Base-by-base conservation (phyloP, 176 grass and related monocot genomes). In the Panicum miliaceum region DNA sequence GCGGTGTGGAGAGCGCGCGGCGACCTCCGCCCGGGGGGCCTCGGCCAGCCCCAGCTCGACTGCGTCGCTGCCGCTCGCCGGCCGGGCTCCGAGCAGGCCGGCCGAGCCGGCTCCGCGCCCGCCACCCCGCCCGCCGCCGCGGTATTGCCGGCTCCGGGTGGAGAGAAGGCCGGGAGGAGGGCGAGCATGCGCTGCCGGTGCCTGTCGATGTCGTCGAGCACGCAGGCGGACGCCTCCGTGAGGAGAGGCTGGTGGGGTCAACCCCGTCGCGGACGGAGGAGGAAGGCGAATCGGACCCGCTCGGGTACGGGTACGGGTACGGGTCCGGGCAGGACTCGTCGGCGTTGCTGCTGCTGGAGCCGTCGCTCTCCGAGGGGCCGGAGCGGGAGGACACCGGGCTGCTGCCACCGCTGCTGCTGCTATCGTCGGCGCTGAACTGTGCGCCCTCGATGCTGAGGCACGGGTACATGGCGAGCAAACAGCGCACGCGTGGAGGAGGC, bases 121-220 rank as follows among this genome's bases (percentile, higher is more conserved):
- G n/a, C n/a, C n/a, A n/a, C n/a, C n/a, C n/a, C n/a, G n/a, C n/a
- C n/a, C n/a, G n/a, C n/a, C n/a, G n/a, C n/a, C n/a, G n/a, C n/a
- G n/a, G n/a, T n/a, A n/a, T n/a, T n/a, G n/a, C 14, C 10, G 1
- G 52, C 0, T 6, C 19, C 8, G 8, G 87, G 2, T 4, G 69
- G 42, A 5, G 69, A 38, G 82, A 89, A 89, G 63, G 78, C 64
- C 3, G 83, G 77, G 34, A 90, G 88, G 54, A 89, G 64, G 26
- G 25, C 25, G 11, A 57, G 42, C 78, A 78, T 86, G 56, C 71
- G 70, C 64, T 86, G 78, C 54, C 71, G 35, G 88, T 82, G 78
- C 37, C 35, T 77, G 25, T 81, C 71, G 54, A 86, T 52, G 83
- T 85, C 70, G 34, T 64, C 34, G 34, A 85, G 77, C 22, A 81